Evolutionary conservation across 2,329 filamentous ascomycete species (phyloP).

Genomic region (Apiospora hydei): DNA sequence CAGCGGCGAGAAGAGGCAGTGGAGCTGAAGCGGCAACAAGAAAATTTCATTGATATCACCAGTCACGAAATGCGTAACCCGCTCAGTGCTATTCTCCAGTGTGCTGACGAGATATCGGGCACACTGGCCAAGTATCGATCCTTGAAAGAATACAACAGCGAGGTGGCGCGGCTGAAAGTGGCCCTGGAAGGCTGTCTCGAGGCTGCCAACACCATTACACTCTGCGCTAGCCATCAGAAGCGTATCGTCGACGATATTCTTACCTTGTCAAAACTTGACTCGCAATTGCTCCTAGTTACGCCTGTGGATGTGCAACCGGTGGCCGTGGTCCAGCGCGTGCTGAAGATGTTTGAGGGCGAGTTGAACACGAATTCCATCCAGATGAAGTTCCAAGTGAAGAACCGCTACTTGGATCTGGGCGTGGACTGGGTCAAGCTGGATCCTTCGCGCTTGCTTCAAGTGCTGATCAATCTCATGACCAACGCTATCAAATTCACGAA

Average conservation of each 20-base stretch:
- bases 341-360: slow-evolving; percentile 84
- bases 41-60: slow-evolving; percentile 78
- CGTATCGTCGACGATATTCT: slow-evolving; percentile 73
- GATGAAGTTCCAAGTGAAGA: slow-evolving; percentile 72
- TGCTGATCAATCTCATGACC: slow-evolving; percentile 78
- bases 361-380: slow-evolving; percentile 75
- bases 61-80: slow-evolving; percentile 82
- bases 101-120: slow-evolving; percentile 73
- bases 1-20: slow-evolving; percentile 81
- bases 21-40: slow-evolving; percentile 76
- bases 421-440: slow-evolving; percentile 79
- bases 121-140: slow-evolving; percentile 53
- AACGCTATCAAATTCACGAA: slow-evolving; percentile 72
- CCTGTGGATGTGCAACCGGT: slow-evolving; percentile 74
- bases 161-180: slow-evolving; percentile 52
- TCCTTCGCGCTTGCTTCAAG: slow-evolving; percentile 75
- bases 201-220: slow-evolving; percentile 80
- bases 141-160: slow-evolving; percentile 46
- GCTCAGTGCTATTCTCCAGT: slow-evolving; percentile 76
- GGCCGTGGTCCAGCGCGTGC: slow-evolving; percentile 69
- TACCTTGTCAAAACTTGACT: slow-evolving; percentile 74
- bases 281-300: slow-evolving; percentile 72
- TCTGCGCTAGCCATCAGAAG: slow-evolving; percentile 83
- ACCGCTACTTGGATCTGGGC: slow-evolving; percentile 68
- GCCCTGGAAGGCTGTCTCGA: slow-evolving; percentile 67